Evolutionary conservation across 257 asterid genomes (phyloP).

Genomic region (Ocimum tenuiflorum): DNA sequence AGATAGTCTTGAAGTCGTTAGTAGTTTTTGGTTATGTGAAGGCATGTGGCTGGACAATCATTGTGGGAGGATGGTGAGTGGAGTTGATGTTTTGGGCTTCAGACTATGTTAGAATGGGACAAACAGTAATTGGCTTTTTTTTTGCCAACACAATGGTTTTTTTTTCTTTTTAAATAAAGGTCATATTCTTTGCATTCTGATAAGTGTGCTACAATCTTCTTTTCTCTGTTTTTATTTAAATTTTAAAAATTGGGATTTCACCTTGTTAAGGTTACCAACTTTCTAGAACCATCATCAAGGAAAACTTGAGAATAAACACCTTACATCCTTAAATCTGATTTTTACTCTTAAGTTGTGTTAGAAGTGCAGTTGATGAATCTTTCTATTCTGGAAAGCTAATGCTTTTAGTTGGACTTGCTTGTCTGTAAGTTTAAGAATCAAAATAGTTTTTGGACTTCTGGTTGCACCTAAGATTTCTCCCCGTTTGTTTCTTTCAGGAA

Average conservation of each 20-base stretch:
- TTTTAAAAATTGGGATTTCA: neutral
- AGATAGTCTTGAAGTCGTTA: neutral
- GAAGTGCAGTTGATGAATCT: neutral
- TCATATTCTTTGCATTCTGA: too few species aligned
- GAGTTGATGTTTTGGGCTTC: neutral
- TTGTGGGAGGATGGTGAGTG: neutral
- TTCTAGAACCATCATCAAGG: neutral
- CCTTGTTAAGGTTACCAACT: neutral
- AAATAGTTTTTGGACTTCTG: neutral
- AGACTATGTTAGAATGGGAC: neutral
- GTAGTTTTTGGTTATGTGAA: neutral
- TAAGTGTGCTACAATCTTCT: neutral
- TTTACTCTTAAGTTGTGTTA: neutral
- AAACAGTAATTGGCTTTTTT: neutral
- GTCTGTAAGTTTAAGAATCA: neutral
- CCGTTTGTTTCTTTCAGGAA: constrained; percentile 40
- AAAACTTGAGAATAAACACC: neutral
- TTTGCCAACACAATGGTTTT: neutral
- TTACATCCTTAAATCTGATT: neutral
- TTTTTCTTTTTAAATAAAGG: too few species aligned
- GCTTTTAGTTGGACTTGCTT: neutral
- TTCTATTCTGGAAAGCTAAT: neutral
- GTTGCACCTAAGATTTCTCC: constrained; percentile 9
- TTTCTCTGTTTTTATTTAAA: neutral
- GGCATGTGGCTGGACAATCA: neutral